Conservation (phyloP, 768 basidiomycete genomes). For the Phylloporus scabripes region DNA sequence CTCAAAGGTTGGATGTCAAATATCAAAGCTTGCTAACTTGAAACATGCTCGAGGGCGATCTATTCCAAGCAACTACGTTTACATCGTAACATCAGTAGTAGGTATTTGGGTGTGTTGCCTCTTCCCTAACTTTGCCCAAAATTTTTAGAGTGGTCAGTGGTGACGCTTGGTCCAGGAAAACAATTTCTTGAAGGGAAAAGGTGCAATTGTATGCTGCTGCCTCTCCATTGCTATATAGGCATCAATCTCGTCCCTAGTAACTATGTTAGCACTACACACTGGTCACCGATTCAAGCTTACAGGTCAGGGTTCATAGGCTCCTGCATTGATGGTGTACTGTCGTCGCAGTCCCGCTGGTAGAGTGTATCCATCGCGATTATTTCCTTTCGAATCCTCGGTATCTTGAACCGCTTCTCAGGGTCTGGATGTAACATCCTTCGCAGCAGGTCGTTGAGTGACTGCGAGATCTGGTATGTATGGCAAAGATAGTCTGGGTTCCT, state of each 20-base stretch:
- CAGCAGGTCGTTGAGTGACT: slow-evolving; percentile 1
- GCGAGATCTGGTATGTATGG: slow-evolving; percentile 1
- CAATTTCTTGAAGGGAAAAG: not conserved
- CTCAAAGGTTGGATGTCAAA: too few species aligned
- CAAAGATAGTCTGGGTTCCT: slow-evolving; percentile 2
- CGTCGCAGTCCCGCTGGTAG: not conserved
- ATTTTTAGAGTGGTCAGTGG: too few species aligned
- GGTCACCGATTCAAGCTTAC: not conserved
- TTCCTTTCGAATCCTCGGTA: not conserved
- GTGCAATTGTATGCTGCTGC: not conserved
- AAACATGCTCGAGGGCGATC: too few species aligned
- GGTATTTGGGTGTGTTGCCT: too few species aligned
- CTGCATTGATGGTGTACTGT: too few species aligned
- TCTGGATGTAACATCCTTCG: slow-evolving; percentile 1
- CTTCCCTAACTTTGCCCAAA: too few species aligned
- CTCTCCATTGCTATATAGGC: not conserved
- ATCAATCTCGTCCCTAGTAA: not conserved
- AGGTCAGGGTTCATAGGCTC: not conserved
- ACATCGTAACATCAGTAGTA: too few species aligned
- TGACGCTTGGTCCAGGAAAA: too few species aligned
- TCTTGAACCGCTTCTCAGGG: not conserved
- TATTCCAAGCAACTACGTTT: too few species aligned
- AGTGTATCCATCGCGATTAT: not conserved
- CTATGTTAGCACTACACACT: not conserved
- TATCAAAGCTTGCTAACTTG: too few species aligned